Conservation (phyloP, 208 protist genomes). For the Leishmania gerbilli region DNA sequence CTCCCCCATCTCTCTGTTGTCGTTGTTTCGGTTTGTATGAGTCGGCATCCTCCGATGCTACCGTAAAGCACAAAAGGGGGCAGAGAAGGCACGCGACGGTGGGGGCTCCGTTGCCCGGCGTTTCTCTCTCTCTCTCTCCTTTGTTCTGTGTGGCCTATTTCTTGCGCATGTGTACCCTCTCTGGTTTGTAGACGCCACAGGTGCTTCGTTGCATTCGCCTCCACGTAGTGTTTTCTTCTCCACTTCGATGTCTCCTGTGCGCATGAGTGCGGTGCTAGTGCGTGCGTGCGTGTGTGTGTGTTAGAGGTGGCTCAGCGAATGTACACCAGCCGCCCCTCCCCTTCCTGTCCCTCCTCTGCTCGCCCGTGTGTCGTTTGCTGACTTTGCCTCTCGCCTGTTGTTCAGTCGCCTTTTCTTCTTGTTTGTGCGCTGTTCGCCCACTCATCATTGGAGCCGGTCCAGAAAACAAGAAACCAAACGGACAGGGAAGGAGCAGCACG, state of each 20-base stretch:
- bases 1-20: neutral
- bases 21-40: neutral
- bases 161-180: neutral
- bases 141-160: neutral
- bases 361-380: neutral
- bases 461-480: neutral
- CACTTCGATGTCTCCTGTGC: neutral
- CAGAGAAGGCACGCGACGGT: neutral
- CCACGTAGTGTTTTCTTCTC: neutral
- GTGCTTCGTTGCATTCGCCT: neutral
- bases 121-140: slow-evolving; percentile 12
- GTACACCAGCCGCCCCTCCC: neutral
- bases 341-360: neutral
- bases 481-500: neutral
- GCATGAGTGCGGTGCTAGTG: neutral
- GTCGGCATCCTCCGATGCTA: too few species aligned
- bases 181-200: neutral
- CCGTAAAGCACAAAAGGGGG: too few species aligned
- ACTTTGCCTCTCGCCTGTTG: neutral
- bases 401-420: too few species aligned
- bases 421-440: too few species aligned
- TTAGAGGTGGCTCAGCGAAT: too few species aligned
- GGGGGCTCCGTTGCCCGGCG: slow-evolving; percentile 8
- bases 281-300: too few species aligned
- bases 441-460: too few species aligned